Conservation (phyloP, 2,329 filamentous ascomycete species). For the Calcarisporium arbuscula region DNA sequence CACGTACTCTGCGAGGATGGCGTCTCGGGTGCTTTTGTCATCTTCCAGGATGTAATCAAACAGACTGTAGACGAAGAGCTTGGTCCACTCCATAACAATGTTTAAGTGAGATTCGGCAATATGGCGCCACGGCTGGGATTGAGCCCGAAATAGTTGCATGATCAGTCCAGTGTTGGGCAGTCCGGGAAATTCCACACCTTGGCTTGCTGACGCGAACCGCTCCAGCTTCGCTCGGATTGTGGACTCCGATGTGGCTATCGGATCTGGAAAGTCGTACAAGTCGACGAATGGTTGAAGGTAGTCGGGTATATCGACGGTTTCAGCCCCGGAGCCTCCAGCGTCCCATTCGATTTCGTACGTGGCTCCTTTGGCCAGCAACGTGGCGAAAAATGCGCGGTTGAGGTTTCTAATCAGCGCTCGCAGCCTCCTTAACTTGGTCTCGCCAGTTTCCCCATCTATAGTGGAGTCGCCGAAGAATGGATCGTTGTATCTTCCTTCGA, state of each 20-base stretch:
- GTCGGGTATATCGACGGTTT: conserved; percentile 9
- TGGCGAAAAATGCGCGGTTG: conserved; percentile 21
- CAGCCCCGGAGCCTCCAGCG: background rate
- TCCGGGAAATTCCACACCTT: conserved; percentile 38
- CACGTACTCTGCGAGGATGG: conserved; percentile 2
- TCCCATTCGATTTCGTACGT: conserved; percentile 10
- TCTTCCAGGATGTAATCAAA: conserved; percentile 25
- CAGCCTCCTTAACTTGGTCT: conserved; percentile 17
- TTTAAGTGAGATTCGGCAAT: conserved; percentile 31
- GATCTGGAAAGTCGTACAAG: conserved; percentile 16
- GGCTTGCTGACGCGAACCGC: conserved; percentile 26
- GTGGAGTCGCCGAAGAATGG: conserved; percentile 29
- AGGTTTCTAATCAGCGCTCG: conserved; percentile 24
- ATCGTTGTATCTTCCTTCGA: conserved; percentile 23
- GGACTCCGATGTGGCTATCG: conserved; percentile 12
- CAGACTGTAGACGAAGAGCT: conserved; percentile 30
- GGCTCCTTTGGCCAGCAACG: conserved; percentile 19
- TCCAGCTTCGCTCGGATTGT: conserved; percentile 22
- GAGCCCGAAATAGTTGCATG: conserved; percentile 31
- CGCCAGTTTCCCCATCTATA: too few relatives aligned
- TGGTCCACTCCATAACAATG: conserved; percentile 19
- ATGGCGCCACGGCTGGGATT: conserved; percentile 30
- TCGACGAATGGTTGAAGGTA: conserved; percentile 23
- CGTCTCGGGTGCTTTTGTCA: conserved; percentile 4
- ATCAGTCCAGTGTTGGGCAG: conserved; percentile 28